Evolutionary conservation across 768 basidiomycete species (phyloP), one percentile per base, ranked within the genome.

Genomic region (Termitomyces sp.): DNA sequence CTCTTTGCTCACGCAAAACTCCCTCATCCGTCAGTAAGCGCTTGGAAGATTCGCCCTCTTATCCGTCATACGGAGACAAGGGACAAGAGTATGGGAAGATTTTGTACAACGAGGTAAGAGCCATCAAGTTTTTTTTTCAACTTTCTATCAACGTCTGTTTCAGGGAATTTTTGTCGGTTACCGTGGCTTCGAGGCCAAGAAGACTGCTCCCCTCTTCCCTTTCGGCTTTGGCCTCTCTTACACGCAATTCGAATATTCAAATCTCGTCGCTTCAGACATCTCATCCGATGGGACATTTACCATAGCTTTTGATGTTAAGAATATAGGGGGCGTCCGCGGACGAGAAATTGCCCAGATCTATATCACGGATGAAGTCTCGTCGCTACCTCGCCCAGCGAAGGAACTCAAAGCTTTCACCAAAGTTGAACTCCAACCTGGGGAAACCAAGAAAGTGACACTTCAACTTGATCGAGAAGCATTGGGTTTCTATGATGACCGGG

Each of bases 221-320:
- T 84, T 85, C 65, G 82, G 83, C 47, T 75, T 72, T 64, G 86
- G 86, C 18, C 76, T 87, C 20, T 82, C 81, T 0, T 86, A 86
- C 68, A 78, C 86, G 9, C 72, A 74, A 8, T 86, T 85, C 67
- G 69, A 76, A n/a, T 80, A 83, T 63, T 73, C 78, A 14, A 65
- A 71, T 49, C 70, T 84, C 48, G 50, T 64, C 20, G 63, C 72
- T 39, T 71, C 74, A 0, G 47, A 63, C 39, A 65, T 76, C 57
- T 74, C 70, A 14, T 51, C 68, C 13, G 63, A 68, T 16, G 67
- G 75, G 10, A 61, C 67, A 4, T 79, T 79, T 61, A 67, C 67
- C 0, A 69, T 80, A 4, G 67, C 72, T 7, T 80, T 83, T 68
- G 72, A 64, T 5, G 59, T 85, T 37, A 74, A 65, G 56, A 84